A percentile compares a stretch with the other conserved stretches of the same genome.
These are phyloP conservation scores for Pseudodiploospora longispora DNA, from an alignment of 2,329 filamentous ascomycete species.

Conservation along the genomic window DNA sequence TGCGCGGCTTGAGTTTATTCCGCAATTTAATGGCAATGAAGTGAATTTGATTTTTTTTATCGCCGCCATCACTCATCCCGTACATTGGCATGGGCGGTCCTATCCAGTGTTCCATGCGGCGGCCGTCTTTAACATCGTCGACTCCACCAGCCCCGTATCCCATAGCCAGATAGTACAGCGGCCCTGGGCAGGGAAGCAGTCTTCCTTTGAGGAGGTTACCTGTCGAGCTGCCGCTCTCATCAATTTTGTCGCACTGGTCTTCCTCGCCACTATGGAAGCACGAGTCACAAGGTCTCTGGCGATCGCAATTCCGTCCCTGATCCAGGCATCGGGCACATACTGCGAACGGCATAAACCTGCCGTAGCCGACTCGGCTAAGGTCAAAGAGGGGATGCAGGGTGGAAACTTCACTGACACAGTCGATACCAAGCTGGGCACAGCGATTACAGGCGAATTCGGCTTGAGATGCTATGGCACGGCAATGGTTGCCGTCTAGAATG, in stretches of 20 bases:
- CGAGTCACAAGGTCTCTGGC: constrained; percentile 29
- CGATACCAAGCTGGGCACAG: constrained; percentile 23
- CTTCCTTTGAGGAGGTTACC: constrained; percentile 12
- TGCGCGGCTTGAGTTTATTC: no score
- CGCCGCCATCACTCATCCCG: constrained; percentile 3
- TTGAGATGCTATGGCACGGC: constrained; percentile 9
- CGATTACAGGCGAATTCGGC: constrained; percentile 15
- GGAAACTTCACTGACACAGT: constrained; percentile 14
- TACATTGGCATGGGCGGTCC: constrained; percentile 13
- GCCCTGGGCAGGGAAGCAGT: constrained; percentile 11
- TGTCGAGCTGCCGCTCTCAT: not conserved
- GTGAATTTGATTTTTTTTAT: constrained; percentile 10
- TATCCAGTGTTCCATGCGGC: constrained; percentile 17
- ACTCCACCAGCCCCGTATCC: constrained; percentile 23
- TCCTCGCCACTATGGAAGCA: constrained; percentile 15
- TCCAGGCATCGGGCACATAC: constrained; percentile 17
- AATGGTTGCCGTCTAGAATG: constrained; percentile 10
- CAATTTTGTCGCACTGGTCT: constrained; percentile 9
- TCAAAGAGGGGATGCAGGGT: constrained; percentile 17
- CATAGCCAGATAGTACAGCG: constrained; percentile 26
- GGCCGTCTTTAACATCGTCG: constrained; percentile 16
- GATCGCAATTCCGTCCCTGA: constrained; percentile 22
- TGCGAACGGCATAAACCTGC: constrained; percentile 17
- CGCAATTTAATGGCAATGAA: no score
- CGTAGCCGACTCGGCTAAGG: constrained; percentile 24